phyloP scores from a whole-genome alignment of 2,329 filamentous ascomycete species.

The Sarocladium oryzae region DNA sequence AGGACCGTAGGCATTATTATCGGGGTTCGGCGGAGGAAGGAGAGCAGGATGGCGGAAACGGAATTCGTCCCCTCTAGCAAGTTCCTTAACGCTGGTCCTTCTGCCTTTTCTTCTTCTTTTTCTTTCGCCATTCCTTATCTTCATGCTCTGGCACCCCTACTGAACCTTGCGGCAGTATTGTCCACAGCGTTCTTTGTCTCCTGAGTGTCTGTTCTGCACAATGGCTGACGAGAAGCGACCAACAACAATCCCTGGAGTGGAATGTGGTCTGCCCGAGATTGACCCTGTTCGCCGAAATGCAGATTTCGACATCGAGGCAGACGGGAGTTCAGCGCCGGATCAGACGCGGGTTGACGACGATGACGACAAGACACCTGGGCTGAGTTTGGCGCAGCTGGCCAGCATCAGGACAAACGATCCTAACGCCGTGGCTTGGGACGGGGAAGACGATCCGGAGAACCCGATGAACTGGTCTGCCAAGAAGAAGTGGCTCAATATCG shows the following conservation, averaged over 20 bases:
- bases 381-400: not conserved
- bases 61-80: too few species aligned
- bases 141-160: too few species aligned
- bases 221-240: not conserved
- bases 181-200: too few species aligned
- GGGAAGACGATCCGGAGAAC: slow-evolving; percentile 51
- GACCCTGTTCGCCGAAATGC: not conserved
- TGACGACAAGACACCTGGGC: too few species aligned
- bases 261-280: not conserved
- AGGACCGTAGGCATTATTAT: too few species aligned
- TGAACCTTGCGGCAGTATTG: too few species aligned
- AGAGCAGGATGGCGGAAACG: too few species aligned
- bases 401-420: not conserved
- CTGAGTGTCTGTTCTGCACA: too few species aligned
- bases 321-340: not conserved
- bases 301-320: slow-evolving; percentile 3
- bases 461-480: slow-evolving; percentile 62
- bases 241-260: not conserved
- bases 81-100: too few species aligned
- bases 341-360: not conserved
- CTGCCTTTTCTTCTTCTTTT: too few species aligned
- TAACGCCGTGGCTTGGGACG: slow-evolving; percentile 50
- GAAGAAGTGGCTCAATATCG: slow-evolving; percentile 28
- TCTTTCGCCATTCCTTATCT: too few species aligned
- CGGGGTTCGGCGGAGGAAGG: too few species aligned